A percentile compares a stretch with the other conserved stretches of the same genome.
Evolutionary conservation across 768 basidiomycete genomes (phyloP).

Genomic region (Mycena alexandri): DNA sequence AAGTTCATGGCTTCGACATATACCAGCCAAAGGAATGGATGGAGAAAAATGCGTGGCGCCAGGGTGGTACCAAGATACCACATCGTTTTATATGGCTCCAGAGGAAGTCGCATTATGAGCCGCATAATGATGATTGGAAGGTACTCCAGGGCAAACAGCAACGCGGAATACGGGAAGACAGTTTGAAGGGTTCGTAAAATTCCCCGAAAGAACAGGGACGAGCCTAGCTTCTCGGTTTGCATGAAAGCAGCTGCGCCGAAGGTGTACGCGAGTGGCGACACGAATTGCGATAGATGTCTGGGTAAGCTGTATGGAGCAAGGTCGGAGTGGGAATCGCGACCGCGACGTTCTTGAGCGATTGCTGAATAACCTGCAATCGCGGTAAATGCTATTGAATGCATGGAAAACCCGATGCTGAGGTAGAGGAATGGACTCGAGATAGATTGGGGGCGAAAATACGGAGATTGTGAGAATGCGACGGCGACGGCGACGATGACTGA

Average conservation of each 20-base stretch:
- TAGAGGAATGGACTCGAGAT: neutral
- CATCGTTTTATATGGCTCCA: constrained; percentile 13
- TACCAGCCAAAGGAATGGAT: neutral
- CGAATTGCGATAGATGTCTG: neutral
- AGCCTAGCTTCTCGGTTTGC: neutral
- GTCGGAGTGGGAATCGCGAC: neutral
- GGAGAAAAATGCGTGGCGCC: neutral
- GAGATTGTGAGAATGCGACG: no score
- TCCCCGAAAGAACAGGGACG: neutral
- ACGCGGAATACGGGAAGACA: neutral
- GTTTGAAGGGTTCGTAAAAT: neutral
- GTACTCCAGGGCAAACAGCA: neutral
- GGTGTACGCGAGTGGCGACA: neutral
- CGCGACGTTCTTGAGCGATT: neutral
- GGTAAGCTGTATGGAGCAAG: neutral
- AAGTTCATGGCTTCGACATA: neutral
- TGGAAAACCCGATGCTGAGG: neutral
- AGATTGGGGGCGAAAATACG: neutral
- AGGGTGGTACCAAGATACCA: neutral
- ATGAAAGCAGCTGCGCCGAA: neutral
- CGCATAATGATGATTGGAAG: neutral
- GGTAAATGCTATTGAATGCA: neutral
- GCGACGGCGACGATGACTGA: no score
- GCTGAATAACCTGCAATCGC: constrained; percentile 1
- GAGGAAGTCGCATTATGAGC: neutral